These are phyloP conservation scores for Naegleria fowleri DNA, from an alignment of 208 protist species.

Conservation along the genomic window DNA sequence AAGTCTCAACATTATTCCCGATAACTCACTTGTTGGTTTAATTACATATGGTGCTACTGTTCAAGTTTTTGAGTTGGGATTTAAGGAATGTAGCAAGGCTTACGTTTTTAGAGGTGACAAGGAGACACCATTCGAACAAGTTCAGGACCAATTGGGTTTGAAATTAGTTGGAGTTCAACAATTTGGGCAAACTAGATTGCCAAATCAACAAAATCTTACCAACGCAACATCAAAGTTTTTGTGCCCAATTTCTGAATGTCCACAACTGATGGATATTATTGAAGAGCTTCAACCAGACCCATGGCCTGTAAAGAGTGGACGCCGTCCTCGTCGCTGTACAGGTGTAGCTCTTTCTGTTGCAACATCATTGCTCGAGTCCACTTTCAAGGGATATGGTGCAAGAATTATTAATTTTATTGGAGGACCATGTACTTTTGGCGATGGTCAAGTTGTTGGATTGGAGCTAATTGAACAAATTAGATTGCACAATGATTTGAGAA, in stretches of 20 bases:
- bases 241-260: constrained; percentile 58
- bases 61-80: constrained; percentile 69
- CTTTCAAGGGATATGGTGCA: constrained; percentile 74
- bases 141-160: constrained; percentile 68
- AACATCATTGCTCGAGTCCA: constrained; percentile 78
- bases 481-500: constrained; percentile 89
- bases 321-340: constrained; percentile 84
- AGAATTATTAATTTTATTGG: constrained; percentile 92
- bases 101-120: constrained; percentile 49
- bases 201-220: background rate
- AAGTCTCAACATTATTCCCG: constrained; percentile 81
- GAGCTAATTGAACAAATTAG: constrained; percentile 88
- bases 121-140: constrained; percentile 70
- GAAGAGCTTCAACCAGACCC: constrained; percentile 86
- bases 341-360: constrained; percentile 92
- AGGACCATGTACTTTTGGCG: constrained; percentile 63
- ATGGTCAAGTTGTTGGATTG: constrained; percentile 59
- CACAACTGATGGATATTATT: constrained; percentile 75
- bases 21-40: constrained; percentile 82
- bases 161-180: constrained; percentile 41
- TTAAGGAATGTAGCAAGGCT: constrained; percentile 53
- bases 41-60: constrained; percentile 96
- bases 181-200: background rate
- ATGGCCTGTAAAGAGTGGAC: constrained; percentile 80
- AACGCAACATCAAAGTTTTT: constrained; percentile 60